Percentiles rank a stretch among this genome's conserved stretches.
These are phyloP conservation scores for Cladophialophora psammophila DNA, from an alignment of 2,329 filamentous ascomycete species.

Conservation along the genomic window DNA sequence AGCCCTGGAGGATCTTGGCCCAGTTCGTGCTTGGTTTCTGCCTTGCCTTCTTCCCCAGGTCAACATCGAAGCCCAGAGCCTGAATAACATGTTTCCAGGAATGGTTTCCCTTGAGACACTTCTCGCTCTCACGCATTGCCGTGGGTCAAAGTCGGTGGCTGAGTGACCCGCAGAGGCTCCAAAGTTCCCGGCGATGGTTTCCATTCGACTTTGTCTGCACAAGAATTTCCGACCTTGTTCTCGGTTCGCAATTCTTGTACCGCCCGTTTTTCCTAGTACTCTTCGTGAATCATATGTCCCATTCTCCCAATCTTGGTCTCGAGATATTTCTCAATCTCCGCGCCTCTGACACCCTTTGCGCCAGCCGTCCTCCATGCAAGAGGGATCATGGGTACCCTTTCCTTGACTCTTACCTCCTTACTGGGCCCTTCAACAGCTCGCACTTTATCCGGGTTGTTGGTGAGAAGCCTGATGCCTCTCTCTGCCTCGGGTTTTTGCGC, in stretches of 20 bases:
- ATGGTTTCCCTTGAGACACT: not conserved
- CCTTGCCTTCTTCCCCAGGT: not conserved
- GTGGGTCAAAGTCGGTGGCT: not conserved
- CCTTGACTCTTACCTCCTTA: slow-evolving; percentile 83
- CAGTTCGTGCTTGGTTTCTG: not conserved
- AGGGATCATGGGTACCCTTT: slow-evolving; percentile 94
- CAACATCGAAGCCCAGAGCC: not conserved
- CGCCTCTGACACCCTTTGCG: slow-evolving; percentile 79
- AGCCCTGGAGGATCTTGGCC: not conserved
- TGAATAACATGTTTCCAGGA: not conserved
- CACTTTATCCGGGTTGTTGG: slow-evolving; percentile 98
- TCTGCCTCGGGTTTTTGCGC: slow-evolving; percentile 27
- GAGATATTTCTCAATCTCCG: slow-evolving; percentile 91
- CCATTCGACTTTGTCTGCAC: not conserved
- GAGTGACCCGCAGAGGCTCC: not conserved
- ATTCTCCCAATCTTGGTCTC: slow-evolving; percentile 95
- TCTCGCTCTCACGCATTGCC: not conserved
- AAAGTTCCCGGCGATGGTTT: not conserved
- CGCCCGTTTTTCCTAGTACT: slow-evolving; percentile 10
- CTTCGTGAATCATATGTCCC: slow-evolving; percentile 72
- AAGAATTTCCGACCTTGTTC: not conserved
- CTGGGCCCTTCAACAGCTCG: slow-evolving; percentile 91
- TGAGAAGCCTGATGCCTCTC: slow-evolving; percentile 74
- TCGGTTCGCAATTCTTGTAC: not conserved
- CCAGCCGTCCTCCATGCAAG: slow-evolving; percentile 85